Conservation (phyloP, 1,284 basidiomycete species). For the Somion occarium region DNA sequence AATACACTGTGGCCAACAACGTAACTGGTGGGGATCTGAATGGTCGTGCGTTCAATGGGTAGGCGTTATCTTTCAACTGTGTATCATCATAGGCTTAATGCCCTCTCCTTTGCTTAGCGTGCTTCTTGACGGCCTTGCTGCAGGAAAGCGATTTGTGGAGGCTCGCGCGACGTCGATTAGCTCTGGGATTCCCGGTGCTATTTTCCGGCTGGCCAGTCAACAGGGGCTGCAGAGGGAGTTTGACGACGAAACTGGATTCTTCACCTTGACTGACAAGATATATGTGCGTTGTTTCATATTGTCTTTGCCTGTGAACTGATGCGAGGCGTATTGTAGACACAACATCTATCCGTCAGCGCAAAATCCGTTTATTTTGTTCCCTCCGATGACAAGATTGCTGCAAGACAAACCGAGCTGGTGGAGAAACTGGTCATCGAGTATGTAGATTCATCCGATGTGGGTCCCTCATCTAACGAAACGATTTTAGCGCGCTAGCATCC, state of each 20-base stretch:
- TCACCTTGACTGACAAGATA: constrained; percentile 40
- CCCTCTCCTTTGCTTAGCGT: constrained; percentile 38
- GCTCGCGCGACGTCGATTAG: constrained; percentile 43
- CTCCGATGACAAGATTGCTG: constrained; percentile 31
- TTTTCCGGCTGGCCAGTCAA: constrained; percentile 45
- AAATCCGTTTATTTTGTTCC: constrained; percentile 51
- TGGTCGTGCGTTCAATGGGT: constrained; percentile 55
- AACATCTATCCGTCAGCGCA: constrained; percentile 50
- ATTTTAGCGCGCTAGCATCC: constrained; percentile 42
- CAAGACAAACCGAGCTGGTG: constrained; percentile 33
- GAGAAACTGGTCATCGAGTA: constrained; percentile 55
- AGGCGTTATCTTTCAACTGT: constrained; percentile 14
- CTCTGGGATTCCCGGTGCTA: constrained; percentile 49
- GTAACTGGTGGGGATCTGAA: constrained; percentile 40
- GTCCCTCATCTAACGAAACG: neutral
- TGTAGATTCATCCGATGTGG: constrained; percentile 17
- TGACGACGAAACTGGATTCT: constrained; percentile 42
- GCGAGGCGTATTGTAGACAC: constrained; percentile 37
- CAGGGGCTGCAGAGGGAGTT: constrained; percentile 40
- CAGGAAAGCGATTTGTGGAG: constrained; percentile 37
- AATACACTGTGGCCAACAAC: constrained; percentile 38
- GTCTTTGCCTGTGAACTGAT: neutral
- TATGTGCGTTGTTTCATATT: constrained; percentile 39
- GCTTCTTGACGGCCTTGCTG: constrained; percentile 31
- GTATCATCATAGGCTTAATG: too few species aligned